These are phyloP conservation scores for Tetracladium setigerum DNA, from an alignment of 495 filamentous ascomycete species.

Conservation along the genomic window DNA sequence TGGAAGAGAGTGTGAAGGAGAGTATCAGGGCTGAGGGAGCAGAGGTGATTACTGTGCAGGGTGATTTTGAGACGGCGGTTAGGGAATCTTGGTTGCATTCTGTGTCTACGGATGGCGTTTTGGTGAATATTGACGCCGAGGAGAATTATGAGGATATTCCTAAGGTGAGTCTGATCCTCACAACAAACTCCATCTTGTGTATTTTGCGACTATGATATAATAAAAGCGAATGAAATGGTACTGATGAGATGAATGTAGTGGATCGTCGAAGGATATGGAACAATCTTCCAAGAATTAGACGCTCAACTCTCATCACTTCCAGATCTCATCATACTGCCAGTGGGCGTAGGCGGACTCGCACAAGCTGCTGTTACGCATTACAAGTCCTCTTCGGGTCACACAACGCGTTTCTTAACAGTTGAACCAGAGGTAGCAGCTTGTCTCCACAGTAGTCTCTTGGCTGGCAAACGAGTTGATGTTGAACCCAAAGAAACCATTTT, in stretches of 20 bases:
- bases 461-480: conserved; percentile 32
- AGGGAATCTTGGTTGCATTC: conserved; percentile 31
- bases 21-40: conserved; percentile 53
- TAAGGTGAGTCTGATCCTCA: conserved; percentile 48
- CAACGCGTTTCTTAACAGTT: conserved; percentile 36
- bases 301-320: conserved; percentile 31
- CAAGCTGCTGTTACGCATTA: conserved; percentile 47
- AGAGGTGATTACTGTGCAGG: conserved; percentile 38
- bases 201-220: too few relatives aligned
- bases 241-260: conserved; percentile 49
- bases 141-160: conserved; percentile 56
- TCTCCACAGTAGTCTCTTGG: conserved; percentile 38
- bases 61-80: conserved; percentile 55
- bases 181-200: conserved; percentile 47
- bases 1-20: conserved; percentile 41
- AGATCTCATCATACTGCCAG: conserved; percentile 36
- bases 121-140: conserved; percentile 59
- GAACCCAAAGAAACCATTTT: conserved; percentile 47
- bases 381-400: conserved; percentile 29
- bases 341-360: conserved; percentile 52
- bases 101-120: conserved; percentile 18
- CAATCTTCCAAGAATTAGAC: conserved; percentile 57
- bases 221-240: too few relatives aligned
- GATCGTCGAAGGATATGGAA: conserved; percentile 68
- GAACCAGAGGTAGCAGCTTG: conserved; percentile 53